phyloP scores from a whole-genome alignment of 78 protist genomes.

The Reticulomyxa filosa region DNA sequence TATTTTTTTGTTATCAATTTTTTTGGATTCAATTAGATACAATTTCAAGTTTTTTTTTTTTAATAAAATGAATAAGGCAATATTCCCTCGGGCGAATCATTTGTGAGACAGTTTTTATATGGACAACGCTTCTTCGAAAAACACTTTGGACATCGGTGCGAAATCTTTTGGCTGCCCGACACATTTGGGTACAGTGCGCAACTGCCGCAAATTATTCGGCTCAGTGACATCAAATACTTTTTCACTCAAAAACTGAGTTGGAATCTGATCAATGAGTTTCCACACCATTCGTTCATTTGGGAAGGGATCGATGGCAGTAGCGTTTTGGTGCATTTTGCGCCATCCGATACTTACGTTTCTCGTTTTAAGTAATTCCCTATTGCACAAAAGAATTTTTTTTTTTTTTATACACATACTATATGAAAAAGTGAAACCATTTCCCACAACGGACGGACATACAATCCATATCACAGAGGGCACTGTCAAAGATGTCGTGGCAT shows the following conservation, averaged over 20 bases:
- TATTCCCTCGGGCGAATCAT: too few relatives aligned
- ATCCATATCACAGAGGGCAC: too few relatives aligned
- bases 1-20: too few relatives aligned
- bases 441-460: too few relatives aligned
- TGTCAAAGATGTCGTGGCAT: too few relatives aligned
- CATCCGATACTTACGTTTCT: neutral
- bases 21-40: too few relatives aligned
- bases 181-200: slow-evolving; percentile 5
- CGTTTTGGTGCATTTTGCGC: neutral
- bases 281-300: slow-evolving; percentile 2
- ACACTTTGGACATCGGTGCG: neutral
- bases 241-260: neutral
- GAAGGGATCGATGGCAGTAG: neutral
- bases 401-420: too few relatives aligned
- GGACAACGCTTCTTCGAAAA: neutral
- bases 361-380: too few relatives aligned
- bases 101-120: neutral
- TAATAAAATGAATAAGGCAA: too few relatives aligned
- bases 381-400: too few relatives aligned
- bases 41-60: too few relatives aligned
- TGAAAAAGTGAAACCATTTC: too few relatives aligned
- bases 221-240: neutral
- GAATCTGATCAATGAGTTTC: slow-evolving; percentile 6
- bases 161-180: neutral
- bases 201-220: neutral